phyloP scores from a whole-genome alignment of 768 basidiomycete species.

The Russula emetica region DNA sequence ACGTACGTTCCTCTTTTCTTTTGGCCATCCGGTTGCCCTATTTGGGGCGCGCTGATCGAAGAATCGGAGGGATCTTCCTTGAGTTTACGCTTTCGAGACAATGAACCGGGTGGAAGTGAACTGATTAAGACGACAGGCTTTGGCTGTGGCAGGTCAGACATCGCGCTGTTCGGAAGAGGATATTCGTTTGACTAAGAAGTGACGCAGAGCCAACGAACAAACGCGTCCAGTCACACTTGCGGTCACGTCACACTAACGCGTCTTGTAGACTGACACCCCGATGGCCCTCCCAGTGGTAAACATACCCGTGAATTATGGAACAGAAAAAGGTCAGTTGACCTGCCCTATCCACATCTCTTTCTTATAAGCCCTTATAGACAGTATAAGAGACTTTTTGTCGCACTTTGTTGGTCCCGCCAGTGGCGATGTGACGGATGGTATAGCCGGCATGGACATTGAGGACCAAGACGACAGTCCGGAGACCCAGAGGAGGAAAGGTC shows the following conservation, averaged over 20 bases:
- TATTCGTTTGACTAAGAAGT: background rate
- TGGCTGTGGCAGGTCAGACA: background rate
- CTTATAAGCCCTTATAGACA: conserved; percentile 41
- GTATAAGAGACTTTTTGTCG: conserved; percentile 66
- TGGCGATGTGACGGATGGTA: conserved; percentile 61
- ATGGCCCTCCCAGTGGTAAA: conserved; percentile 66
- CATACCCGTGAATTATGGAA: conserved; percentile 61
- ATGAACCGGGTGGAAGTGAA: background rate
- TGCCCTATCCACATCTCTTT: background rate
- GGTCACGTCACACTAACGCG: conserved; percentile 22
- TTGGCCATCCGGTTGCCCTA: background rate
- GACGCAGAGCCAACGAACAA: background rate
- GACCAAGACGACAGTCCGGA: conserved; percentile 41
- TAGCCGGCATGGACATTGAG: conserved; percentile 67
- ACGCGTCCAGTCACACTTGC: conserved; percentile 15
- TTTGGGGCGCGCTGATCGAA: background rate
- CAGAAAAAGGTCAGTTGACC: conserved; percentile 56
- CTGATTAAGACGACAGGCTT: conserved; percentile 10
- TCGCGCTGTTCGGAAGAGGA: background rate
- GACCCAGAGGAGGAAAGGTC: conserved; percentile 37
- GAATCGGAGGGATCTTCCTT: conserved; percentile 18
- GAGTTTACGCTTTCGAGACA: conserved; percentile 19
- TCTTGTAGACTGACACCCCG: conserved; percentile 30
- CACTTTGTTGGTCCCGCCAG: conserved; percentile 55
- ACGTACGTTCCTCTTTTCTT: background rate